A percentile compares a stretch with the other conserved stretches of the same genome.
Conservation (phyloP, 129 eudicot species). For the Kitagawia praeruptora region DNA sequence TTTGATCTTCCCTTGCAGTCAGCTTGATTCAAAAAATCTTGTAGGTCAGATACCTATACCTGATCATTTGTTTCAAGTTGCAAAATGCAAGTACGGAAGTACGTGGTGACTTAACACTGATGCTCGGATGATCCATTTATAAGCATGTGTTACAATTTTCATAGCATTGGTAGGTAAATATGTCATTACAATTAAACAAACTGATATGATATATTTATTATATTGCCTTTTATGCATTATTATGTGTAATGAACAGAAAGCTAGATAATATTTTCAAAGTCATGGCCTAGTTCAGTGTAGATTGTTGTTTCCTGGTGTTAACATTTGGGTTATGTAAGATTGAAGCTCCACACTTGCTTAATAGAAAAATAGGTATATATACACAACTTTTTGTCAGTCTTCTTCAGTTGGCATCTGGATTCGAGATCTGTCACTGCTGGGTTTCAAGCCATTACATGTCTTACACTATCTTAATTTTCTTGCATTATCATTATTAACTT, state of each 20-base stretch:
- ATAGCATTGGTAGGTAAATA: neutral
- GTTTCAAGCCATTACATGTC: neutral
- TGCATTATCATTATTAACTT: neutral
- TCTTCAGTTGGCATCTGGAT: neutral
- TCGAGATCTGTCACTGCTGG: neutral
- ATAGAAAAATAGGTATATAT: neutral
- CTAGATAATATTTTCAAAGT: neutral
- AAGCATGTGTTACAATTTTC: conserved; percentile 26
- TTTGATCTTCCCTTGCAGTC: too few relatives aligned
- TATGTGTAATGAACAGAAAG: neutral
- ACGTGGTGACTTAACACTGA: too few relatives aligned
- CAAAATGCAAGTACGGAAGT: too few relatives aligned
- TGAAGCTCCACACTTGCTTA: neutral
- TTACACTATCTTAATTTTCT: neutral
- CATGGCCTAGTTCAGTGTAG: neutral
- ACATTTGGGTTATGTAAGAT: neutral
- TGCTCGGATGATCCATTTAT: conserved; percentile 79
- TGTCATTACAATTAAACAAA: neutral
- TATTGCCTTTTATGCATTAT: neutral
- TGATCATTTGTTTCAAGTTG: too few relatives aligned
- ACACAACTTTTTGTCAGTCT: neutral
- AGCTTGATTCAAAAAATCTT: too few relatives aligned
- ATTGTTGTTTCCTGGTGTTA: neutral
- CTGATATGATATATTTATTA: neutral
- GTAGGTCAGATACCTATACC: too few relatives aligned